phyloP scores from a whole-genome alignment of 352 stramenopile genomes.

The Phytophthora ramorum region DNA sequence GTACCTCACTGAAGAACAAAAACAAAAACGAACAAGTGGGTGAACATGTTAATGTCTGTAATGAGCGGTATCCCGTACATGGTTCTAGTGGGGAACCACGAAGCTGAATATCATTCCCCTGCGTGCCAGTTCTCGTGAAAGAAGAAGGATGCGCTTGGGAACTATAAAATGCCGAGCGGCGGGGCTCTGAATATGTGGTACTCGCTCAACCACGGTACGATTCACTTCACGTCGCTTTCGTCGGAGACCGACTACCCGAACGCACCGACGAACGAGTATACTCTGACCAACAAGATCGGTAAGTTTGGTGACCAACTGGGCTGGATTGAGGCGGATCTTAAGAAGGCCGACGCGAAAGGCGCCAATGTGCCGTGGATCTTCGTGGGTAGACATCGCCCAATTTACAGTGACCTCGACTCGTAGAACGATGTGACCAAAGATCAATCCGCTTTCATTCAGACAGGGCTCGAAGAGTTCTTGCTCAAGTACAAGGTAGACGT shows the following conservation, averaged over 20 bases:
- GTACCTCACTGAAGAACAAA: too few relatives aligned
- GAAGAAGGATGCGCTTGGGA: slow-evolving; percentile 67
- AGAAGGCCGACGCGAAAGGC: slow-evolving; percentile 56
- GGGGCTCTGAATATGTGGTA: slow-evolving; percentile 88
- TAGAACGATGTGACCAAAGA: slow-evolving; percentile 20
- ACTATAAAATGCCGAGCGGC: slow-evolving; percentile 88
- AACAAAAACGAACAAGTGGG: too few relatives aligned
- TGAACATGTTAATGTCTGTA: slow-evolving; percentile 51
- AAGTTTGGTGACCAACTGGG: slow-evolving; percentile 57
- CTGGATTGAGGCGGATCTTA: slow-evolving; percentile 65
- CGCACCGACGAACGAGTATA: slow-evolving; percentile 44
- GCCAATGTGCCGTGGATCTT: slow-evolving; percentile 72
- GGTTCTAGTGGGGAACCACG: slow-evolving; percentile 87
- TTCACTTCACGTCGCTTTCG: slow-evolving; percentile 89
- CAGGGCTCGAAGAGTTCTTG: slow-evolving; percentile 83
- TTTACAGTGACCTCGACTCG: slow-evolving; percentile 55
- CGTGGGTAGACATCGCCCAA: slow-evolving; percentile 73
- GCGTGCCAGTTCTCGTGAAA: slow-evolving; percentile 52
- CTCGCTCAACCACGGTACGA: slow-evolving; percentile 84
- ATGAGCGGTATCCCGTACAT: slow-evolving; percentile 82
- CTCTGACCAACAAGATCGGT: slow-evolving; percentile 38
- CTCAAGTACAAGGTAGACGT: slow-evolving; percentile 89
- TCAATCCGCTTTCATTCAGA: slow-evolving; percentile 45
- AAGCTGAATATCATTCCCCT: slow-evolving; percentile 87
- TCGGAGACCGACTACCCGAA: slow-evolving; percentile 73